Conservation (phyloP, 768 basidiomycete genomes). For the Nevesoporus exiguus region DNA sequence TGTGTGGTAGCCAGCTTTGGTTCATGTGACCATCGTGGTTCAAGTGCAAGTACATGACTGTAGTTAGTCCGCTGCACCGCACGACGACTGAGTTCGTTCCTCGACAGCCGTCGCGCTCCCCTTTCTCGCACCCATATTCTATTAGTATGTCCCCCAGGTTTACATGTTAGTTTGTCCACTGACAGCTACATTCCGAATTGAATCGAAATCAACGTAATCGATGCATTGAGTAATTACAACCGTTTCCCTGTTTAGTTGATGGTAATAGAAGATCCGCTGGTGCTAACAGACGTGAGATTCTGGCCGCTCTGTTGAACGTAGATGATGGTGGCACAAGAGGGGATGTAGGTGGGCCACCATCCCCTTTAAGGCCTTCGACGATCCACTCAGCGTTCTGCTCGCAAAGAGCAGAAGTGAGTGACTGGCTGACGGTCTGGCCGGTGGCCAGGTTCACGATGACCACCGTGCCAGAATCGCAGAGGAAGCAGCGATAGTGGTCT, state of each 20-base stretch:
- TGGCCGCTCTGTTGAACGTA: slow-evolving; percentile 10
- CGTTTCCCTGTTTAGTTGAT: not conserved
- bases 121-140: too few relatives aligned
- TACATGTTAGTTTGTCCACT: not conserved
- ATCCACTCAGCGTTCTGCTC: slow-evolving; percentile 22
- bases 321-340: slow-evolving; percentile 6
- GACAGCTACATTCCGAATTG: not conserved
- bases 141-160: too few relatives aligned
- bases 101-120: too few relatives aligned
- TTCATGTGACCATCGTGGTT: too few relatives aligned
- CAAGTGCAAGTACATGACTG: too few relatives aligned
- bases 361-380: slow-evolving; percentile 18
- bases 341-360: not conserved
- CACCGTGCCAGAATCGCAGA: slow-evolving; percentile 18
- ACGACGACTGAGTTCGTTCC: too few relatives aligned
- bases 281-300: slow-evolving; percentile 12
- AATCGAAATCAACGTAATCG: not conserved
- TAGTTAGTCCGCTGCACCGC: too few relatives aligned
- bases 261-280: not conserved
- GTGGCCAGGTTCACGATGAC: slow-evolving; percentile 21
- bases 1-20: too few relatives aligned
- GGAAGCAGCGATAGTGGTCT: slow-evolving; percentile 12
- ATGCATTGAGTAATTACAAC: not conserved
- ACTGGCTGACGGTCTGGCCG: slow-evolving; percentile 2
- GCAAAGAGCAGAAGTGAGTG: slow-evolving; percentile 18